Conservation (phyloP, 2,329 filamentous ascomycete species). For the Ceratocystis variospora region DNA sequence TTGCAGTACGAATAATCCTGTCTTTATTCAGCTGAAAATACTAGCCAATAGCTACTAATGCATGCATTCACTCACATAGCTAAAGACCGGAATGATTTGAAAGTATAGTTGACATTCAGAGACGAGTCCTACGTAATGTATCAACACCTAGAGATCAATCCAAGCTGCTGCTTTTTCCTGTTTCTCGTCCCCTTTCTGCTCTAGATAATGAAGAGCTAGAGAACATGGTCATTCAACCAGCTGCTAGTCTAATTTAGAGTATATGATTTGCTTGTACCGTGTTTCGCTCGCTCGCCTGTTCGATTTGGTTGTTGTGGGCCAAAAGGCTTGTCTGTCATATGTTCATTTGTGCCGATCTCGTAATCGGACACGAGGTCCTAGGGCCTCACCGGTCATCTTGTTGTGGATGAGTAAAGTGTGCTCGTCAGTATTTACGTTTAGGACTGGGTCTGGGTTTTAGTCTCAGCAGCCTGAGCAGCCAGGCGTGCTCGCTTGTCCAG, state of each 20-base stretch:
- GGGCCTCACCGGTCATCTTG: not conserved
- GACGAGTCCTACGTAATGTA: not conserved
- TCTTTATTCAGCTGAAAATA: no score
- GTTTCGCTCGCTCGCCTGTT: not conserved
- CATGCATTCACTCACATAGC: not conserved
- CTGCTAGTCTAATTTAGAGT: not conserved
- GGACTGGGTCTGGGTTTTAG: constrained; percentile 18
- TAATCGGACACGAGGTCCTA: not conserved
- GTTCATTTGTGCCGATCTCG: not conserved
- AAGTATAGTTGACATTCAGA: constrained; percentile 1
- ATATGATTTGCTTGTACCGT: constrained; percentile 6
- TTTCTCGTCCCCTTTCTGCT: constrained; percentile 8
- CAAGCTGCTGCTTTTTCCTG: not conserved
- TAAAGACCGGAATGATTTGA: not conserved
- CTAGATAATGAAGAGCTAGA: not conserved
- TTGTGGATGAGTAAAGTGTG: not conserved
- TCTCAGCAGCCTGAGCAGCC: constrained; percentile 29
- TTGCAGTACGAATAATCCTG: no score
- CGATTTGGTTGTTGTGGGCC: not conserved
- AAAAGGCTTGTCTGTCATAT: not conserved
- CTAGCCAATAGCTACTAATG: no score
- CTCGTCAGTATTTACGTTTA: not conserved
- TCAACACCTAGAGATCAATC: not conserved
- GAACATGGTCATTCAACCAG: not conserved
- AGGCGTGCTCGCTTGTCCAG: constrained; percentile 78